Evolutionary conservation across 129 eudicot genomes (phyloP), one percentile per base, ranked within the genome.

Genomic region (Flaveria ramosissima): DNA sequence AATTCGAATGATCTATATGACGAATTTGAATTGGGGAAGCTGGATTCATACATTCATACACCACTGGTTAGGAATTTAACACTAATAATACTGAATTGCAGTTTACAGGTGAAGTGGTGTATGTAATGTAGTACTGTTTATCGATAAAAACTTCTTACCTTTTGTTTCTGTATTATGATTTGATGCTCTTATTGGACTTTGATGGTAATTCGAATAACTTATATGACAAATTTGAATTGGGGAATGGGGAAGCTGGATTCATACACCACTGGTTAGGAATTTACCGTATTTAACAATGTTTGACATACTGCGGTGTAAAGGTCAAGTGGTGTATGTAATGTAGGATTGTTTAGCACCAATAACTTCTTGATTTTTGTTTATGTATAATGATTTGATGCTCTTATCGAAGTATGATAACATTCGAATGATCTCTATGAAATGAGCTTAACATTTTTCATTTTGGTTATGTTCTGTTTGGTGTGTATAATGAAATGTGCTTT

Each of bases 401-500:
- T 23, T 56, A 70, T 71, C 45, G 43, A 78, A 20, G 26, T 71
- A 51, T 41, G 24, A 48, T 62, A 11, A 14, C 48, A 32, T 56
- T 43, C 4, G 3, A 39, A 48, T 55, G 11, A 51, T 50, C 8
- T 50, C 8, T 57, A 57, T 11, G 36, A 30, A 30, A 30, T 5
- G 7, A 36, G 41, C 41, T 36, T 5, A 36, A 36, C 41, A 30
- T 70, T 72, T 77, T 67, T 53, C 16, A 41, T 21, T 78, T 69
- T 19, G 36, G 24, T 26, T 14, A 27, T 48, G 50, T 56, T 23
- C 15, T 23, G 3, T 19, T 1, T 21, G 19, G 26, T 62, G 45
- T 80, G 59, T 75, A 7, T 78, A 68, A 56, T 56, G 41, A 70
- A 30, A 75, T 27, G 70, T 12, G 70, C 16, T 46, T 78, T 57